Percentiles rank a stretch among this genome's conserved stretches.
Conservation (phyloP, 208 protist genomes). For the Leishmania tropica region DNA sequence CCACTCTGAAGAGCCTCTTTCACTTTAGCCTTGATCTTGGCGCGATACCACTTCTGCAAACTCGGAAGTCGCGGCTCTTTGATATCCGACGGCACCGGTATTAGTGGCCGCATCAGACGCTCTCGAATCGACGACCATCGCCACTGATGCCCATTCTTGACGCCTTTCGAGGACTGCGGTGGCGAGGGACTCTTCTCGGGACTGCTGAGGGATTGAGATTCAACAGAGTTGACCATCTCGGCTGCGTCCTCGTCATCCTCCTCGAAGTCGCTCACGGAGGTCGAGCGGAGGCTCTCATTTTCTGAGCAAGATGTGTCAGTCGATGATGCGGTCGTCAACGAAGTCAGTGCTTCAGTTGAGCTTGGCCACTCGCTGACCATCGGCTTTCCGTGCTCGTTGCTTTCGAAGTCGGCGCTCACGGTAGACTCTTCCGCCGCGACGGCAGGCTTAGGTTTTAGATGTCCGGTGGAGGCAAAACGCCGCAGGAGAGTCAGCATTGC, state of each 20-base stretch:
- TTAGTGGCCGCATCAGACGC: not conserved
- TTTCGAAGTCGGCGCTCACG: not conserved
- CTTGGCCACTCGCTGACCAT: not conserved
- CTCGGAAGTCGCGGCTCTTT: not conserved
- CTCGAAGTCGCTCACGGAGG: not conserved
- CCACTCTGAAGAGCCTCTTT: not conserved
- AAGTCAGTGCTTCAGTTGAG: not conserved
- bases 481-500: not conserved
- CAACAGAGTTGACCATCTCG: not conserved
- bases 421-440: not conserved
- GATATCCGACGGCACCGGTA: not conserved
- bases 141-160: too few species aligned
- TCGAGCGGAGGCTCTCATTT: not conserved
- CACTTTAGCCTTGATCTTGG: not conserved
- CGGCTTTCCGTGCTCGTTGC: not conserved
- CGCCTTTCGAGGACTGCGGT: not conserved
- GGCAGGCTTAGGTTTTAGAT: not conserved
- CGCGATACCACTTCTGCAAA: not conserved
- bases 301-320: not conserved
- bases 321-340: not conserved
- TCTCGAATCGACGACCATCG: not conserved
- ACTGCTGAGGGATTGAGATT: not conserved
- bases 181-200: not conserved
- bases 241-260: not conserved
- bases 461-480: not conserved